Conservation (phyloP, 305 asterid genomes). For the Plantago lanceolata region DNA sequence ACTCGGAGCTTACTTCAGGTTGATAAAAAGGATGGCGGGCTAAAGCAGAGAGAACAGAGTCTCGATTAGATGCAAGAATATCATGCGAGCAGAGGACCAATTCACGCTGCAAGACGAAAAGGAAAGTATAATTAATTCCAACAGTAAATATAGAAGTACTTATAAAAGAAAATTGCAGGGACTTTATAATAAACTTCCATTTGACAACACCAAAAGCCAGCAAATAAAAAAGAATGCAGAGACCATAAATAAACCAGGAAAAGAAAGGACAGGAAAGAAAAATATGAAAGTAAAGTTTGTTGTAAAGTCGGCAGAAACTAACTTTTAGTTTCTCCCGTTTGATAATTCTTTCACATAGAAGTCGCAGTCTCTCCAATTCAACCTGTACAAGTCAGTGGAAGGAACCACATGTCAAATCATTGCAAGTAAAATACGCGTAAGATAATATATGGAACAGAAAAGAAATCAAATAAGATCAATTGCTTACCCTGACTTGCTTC, state of each 20-base stretch:
- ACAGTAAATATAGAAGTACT: slow-evolving; percentile 30
- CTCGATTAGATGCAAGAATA: slow-evolving; percentile 71
- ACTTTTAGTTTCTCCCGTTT: slow-evolving; percentile 95
- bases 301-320: slow-evolving; percentile 25
- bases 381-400: slow-evolving; percentile 48
- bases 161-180: background rate
- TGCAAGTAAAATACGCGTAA: slow-evolving; percentile 10
- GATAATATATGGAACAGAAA: background rate
- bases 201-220: background rate
- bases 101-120: slow-evolving; percentile 69
- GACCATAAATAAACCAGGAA: no score
- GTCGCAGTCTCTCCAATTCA: slow-evolving; percentile 94
- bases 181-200: no score
- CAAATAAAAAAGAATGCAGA: no score
- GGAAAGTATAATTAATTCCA: background rate
- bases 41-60: slow-evolving; percentile 58
- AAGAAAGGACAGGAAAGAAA: background rate
- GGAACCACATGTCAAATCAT: slow-evolving; percentile 13
- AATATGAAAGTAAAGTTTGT: no score
- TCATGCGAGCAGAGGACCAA: slow-evolving; percentile 81
- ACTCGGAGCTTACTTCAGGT: slow-evolving; percentile 85
- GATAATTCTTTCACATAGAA: slow-evolving; percentile 87
- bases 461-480: slow-evolving; percentile 1
- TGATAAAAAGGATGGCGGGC: slow-evolving; percentile 73
- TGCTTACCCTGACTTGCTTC: slow-evolving; percentile 89